Conservation (phyloP, 2,329 filamentous ascomycete species). For the Leptographium procerum region DNA sequence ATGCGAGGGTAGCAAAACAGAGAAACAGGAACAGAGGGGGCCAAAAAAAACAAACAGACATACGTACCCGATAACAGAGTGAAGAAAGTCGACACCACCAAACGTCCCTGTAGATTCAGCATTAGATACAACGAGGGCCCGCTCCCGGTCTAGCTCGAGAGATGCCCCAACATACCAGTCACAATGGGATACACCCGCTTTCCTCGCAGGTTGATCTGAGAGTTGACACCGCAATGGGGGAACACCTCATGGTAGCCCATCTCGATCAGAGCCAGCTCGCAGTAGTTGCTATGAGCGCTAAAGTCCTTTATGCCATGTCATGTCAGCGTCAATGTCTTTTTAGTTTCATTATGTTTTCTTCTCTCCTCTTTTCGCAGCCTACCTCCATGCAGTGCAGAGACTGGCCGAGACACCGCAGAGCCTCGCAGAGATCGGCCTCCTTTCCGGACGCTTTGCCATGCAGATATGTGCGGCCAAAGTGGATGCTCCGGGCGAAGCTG, state of each 20-base stretch:
- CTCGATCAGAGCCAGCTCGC: slow-evolving; percentile 65
- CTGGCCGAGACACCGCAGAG: slow-evolving; percentile 64
- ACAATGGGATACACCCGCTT: slow-evolving; percentile 62
- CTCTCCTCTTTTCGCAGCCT: too few relatives aligned
- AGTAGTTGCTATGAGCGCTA: slow-evolving; percentile 75
- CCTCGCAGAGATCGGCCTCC: slow-evolving; percentile 71
- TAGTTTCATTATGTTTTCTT: too few relatives aligned
- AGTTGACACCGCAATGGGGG: slow-evolving; percentile 56
- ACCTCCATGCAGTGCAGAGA: slow-evolving; percentile 62
- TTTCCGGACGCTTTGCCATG: slow-evolving; percentile 50
- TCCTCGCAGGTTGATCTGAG: slow-evolving; percentile 55
- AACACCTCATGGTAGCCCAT: slow-evolving; percentile 59
- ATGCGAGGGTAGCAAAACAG: too few relatives aligned
- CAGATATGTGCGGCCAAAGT: slow-evolving; percentile 66
- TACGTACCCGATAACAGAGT: slow-evolving; percentile 50
- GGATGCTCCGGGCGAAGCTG: slow-evolving; percentile 63
- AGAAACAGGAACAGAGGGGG: too few relatives aligned
- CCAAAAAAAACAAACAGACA: not conserved
- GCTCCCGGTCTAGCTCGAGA: too few relatives aligned
- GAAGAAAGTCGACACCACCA: slow-evolving; percentile 73
- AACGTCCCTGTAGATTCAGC: slow-evolving; percentile 32
- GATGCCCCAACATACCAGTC: slow-evolving; percentile 33
- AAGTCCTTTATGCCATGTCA: slow-evolving; percentile 37
- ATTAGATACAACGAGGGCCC: too few relatives aligned
- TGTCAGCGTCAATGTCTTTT: too few relatives aligned